Percentiles rank a stretch among this genome's conserved stretches.
Conservation (phyloP, 129 eudicot genomes). For the Rutidosis leptorrhynchoides region DNA sequence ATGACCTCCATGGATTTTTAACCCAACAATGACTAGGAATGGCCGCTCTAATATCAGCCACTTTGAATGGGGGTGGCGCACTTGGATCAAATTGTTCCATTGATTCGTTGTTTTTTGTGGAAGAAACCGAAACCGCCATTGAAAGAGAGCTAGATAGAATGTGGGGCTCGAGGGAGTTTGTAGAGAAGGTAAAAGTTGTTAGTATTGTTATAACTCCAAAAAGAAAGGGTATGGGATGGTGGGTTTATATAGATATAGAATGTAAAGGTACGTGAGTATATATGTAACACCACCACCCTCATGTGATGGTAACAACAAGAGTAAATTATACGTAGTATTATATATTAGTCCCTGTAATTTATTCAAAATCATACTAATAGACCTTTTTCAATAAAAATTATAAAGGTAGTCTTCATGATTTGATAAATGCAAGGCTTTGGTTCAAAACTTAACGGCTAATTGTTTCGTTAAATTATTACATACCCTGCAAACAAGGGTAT, state of each 20-base stretch:
- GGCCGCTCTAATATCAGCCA: slow-evolving; percentile 45
- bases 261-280: background rate
- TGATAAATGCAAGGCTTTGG: too few species aligned
- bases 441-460: too few species aligned
- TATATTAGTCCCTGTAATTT: too few species aligned
- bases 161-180: slow-evolving; percentile 6
- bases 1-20: slow-evolving; percentile 39
- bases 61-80: slow-evolving; percentile 44
- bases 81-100: slow-evolving; percentile 38
- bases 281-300: background rate
- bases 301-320: too few species aligned
- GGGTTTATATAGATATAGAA: slow-evolving; percentile 26
- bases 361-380: too few species aligned
- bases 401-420: too few species aligned
- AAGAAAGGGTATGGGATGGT: slow-evolving; percentile 22
- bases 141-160: slow-evolving; percentile 13
- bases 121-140: slow-evolving; percentile 36
- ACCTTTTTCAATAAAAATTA: too few species aligned
- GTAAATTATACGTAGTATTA: too few species aligned
- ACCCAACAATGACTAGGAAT: slow-evolving; percentile 51
- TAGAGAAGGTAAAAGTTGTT: slow-evolving; percentile 5
- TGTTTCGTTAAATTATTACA: too few species aligned
- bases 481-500: too few species aligned
- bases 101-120: slow-evolving; percentile 13
- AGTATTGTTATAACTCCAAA: slow-evolving; percentile 25